Evolutionary conservation across 768 basidiomycete genomes (phyloP).

Genomic region (Suillus clintonianus): DNA sequence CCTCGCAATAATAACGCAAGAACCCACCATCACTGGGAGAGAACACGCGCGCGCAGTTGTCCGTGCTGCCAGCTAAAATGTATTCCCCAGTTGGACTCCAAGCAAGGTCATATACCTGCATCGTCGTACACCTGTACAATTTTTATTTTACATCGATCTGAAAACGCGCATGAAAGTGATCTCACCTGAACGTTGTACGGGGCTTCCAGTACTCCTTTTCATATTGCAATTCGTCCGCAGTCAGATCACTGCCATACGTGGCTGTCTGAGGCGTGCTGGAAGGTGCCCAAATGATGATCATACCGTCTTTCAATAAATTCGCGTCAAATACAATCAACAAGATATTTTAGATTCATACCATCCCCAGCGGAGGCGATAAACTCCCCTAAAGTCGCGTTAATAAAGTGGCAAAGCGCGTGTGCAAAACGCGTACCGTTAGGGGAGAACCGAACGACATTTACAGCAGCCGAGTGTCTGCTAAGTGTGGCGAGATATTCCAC

Average conservation of each 20-base stretch:
- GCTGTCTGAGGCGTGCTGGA: slow-evolving; percentile 68
- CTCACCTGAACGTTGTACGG: slow-evolving; percentile 78
- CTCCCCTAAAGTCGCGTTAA: slow-evolving; percentile 58
- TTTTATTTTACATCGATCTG: slow-evolving; percentile 11
- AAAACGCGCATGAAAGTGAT: neutral
- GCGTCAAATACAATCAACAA: slow-evolving; percentile 10
- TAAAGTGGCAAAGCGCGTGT: neutral
- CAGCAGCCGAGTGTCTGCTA: slow-evolving; percentile 88
- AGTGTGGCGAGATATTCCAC: slow-evolving; percentile 97
- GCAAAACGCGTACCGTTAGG: slow-evolving; percentile 71
- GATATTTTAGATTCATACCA: slow-evolving; percentile 55
- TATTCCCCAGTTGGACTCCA: slow-evolving; percentile 97
- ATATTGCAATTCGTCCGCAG: slow-evolving; percentile 74
- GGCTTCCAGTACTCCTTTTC: slow-evolving; percentile 98
- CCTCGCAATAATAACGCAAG: neutral
- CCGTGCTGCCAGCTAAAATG: slow-evolving; percentile 94
- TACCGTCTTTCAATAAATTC: slow-evolving; percentile 67
- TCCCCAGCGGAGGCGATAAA: slow-evolving; percentile 96
- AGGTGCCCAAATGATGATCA: slow-evolving; percentile 95
- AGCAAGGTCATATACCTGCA: slow-evolving; percentile 97
- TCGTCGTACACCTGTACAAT: slow-evolving; percentile 75
- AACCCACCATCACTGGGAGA: slow-evolving; percentile 67
- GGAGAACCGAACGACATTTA: slow-evolving; percentile 95
- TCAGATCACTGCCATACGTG: slow-evolving; percentile 83
- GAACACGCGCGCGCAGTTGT: slow-evolving; percentile 90